Evolutionary conservation across 768 basidiomycete genomes (phyloP).

Genomic region (Tulasnella sp.): DNA sequence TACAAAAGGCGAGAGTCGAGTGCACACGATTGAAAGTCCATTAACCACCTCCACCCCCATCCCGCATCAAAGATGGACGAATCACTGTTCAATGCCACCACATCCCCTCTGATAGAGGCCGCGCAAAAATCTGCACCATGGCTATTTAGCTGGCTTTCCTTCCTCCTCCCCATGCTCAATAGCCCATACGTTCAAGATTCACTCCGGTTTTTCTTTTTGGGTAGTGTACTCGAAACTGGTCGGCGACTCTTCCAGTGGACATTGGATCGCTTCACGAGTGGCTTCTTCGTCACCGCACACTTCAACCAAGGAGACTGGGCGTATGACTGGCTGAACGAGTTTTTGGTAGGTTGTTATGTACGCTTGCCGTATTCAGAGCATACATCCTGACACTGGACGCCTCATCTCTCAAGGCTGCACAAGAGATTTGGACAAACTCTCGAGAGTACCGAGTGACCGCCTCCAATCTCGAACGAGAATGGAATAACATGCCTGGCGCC

Average conservation of each 20-base stretch:
- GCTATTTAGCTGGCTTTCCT: background rate
- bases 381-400: background rate
- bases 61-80: too few species aligned
- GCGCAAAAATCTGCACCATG: background rate
- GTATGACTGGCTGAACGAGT: slow-evolving; percentile 15
- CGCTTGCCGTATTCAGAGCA: background rate
- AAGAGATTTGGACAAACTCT: slow-evolving; percentile 14
- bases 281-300: slow-evolving; percentile 16
- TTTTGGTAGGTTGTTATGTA: slow-evolving; percentile 4
- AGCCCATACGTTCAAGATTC: slow-evolving; percentile 11
- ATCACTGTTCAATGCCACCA: background rate
- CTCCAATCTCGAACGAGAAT: background rate
- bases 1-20: too few species aligned
- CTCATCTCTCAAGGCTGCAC: background rate
- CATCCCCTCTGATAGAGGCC: background rate
- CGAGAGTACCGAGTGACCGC: slow-evolving; percentile 11
- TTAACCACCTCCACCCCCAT: too few species aligned
- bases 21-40: too few species aligned
- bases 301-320: slow-evolving; percentile 13
- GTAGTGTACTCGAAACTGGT: slow-evolving; percentile 10
- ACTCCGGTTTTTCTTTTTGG: slow-evolving; percentile 10
- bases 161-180: slow-evolving; percentile 6
- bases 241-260: slow-evolving; percentile 5
- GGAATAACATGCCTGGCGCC: background rate
- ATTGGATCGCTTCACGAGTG: slow-evolving; percentile 8